A percentile compares a stretch with the other conserved stretches of the same genome.
Conservation (phyloP, 2,329 filamentous ascomycete genomes). For the Aureobasidium subglaciale region DNA sequence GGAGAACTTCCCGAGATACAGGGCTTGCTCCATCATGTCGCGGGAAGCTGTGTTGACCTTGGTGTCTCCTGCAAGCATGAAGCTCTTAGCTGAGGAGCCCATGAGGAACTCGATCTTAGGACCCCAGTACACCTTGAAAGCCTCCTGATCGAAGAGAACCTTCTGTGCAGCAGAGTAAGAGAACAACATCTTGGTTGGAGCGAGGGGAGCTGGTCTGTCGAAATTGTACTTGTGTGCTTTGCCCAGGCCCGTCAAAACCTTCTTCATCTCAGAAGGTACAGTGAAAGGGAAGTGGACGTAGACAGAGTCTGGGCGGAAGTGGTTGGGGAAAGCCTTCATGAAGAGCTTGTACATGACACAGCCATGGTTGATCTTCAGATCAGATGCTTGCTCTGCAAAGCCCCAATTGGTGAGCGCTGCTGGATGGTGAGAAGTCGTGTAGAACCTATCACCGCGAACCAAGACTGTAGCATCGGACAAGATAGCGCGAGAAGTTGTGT, state of each 20-base stretch:
- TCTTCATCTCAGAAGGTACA: slow-evolving; percentile 40
- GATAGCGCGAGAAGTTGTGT: slow-evolving; percentile 49
- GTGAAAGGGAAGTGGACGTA: slow-evolving; percentile 46
- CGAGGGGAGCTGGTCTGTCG: slow-evolving; percentile 23
- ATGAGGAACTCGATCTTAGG: slow-evolving; percentile 40
- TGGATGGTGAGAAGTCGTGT: slow-evolving; percentile 39
- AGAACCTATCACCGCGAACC: slow-evolving; percentile 54
- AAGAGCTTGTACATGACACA: slow-evolving; percentile 48
- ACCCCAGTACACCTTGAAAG: slow-evolving; percentile 43
- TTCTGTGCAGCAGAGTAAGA: slow-evolving; percentile 39
- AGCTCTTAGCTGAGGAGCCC: slow-evolving; percentile 37
- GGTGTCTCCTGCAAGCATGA: slow-evolving; percentile 43
- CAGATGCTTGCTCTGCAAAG: slow-evolving; percentile 42
- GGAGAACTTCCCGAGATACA: slow-evolving; percentile 33
- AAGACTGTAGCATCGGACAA: slow-evolving; percentile 54
- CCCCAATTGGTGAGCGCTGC: slow-evolving; percentile 34
- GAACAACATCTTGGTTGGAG: slow-evolving; percentile 35
- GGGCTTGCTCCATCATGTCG: slow-evolving; percentile 35
- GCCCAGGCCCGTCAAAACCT: slow-evolving; percentile 35
- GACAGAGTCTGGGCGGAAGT: slow-evolving; percentile 41
- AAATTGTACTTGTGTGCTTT: slow-evolving; percentile 37
- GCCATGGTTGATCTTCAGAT: slow-evolving; percentile 40
- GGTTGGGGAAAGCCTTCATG: slow-evolving; percentile 43
- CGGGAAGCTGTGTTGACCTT: slow-evolving; percentile 36
- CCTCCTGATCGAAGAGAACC: slow-evolving; percentile 36